These are phyloP conservation scores for Rhynchosporium agropyri DNA, from an alignment of 2,329 filamentous ascomycete genomes.

Conservation along the genomic window DNA sequence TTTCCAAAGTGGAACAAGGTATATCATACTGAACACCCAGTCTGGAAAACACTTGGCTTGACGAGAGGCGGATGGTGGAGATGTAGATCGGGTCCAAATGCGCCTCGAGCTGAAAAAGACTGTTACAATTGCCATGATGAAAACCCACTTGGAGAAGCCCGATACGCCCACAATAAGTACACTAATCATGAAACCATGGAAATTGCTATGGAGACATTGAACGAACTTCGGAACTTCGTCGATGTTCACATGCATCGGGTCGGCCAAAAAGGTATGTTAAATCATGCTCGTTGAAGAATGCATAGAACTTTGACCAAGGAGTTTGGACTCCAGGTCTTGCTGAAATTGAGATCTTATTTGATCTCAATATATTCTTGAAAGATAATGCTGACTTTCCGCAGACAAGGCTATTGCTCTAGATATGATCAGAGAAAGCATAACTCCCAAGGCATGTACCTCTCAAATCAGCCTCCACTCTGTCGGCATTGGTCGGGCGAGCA, in stretches of 20 bases:
- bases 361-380: background rate
- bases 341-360: background rate
- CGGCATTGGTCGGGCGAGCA: background rate
- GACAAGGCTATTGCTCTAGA: slow-evolving; percentile 19
- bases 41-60: slow-evolving; percentile 33
- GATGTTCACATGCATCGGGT: background rate
- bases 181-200: background rate
- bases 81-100: slow-evolving; percentile 30
- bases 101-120: slow-evolving; percentile 27
- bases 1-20: slow-evolving; percentile 30
- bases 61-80: slow-evolving; percentile 38
- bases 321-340: background rate
- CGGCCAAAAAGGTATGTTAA: slow-evolving; percentile 3
- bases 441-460: background rate
- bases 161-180: background rate
- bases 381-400: background rate
- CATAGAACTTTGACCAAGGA: too few relatives aligned
- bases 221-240: background rate
- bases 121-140: slow-evolving; percentile 28
- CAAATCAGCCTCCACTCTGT: background rate
- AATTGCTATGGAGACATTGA: background rate
- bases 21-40: slow-evolving; percentile 32
- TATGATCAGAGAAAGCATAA: slow-evolving; percentile 18
- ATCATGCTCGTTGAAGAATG: background rate
- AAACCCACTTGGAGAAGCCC: background rate